Evolutionary conservation across 2,329 filamentous ascomycete genomes (phyloP), one percentile per base, ranked within the genome.

Genomic region (Lachnellula arida): DNA sequence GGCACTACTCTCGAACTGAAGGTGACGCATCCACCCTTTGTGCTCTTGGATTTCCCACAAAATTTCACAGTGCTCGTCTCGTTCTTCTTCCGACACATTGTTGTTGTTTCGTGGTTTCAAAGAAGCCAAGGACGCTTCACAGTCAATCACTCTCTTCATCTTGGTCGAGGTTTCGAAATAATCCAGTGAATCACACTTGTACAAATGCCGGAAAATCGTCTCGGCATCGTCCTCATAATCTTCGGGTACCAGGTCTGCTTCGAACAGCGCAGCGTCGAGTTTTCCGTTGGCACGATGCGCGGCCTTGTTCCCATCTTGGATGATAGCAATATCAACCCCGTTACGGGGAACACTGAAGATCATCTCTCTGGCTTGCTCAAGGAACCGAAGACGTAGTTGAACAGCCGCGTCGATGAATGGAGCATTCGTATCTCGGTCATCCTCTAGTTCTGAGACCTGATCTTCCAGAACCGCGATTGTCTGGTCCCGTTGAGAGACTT

Each of bases 261-360:
- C 22, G 15, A 59, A 59, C 9, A 59, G 2, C 4, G 48, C 49
- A 8, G 53, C 57, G 44, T 59, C 53, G 8, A 53, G 43, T 11
- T 25, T 23, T 2, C 50, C 57, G n/a, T 56, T 54, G 0, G 46
- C 57, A 5, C 50, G 14, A 44, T 59, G 53, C 1, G 57, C 53
- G 14, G 50, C 57, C 3, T 44, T 40, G 14, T 59, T 59, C 4
- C 57, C 50, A 9, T 42, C 34, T 5, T 46, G 15, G 6, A 56
- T 49, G 14, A 51, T 56, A 6, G 39, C 49, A 14, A 49, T 12
- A 22, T 54, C 51, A 22, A 54, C 6, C 1, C 51, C 47, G 2
- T 6, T 37, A 1, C 28, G 15, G 1, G 32, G 22, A 7, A 49
- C 15, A 2, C 44, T 22, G 1, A 14, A 14, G 25, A 51, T 19